These are phyloP conservation scores for Collybia nuda DNA, from an alignment of 768 basidiomycete genomes.

Conservation along the genomic window DNA sequence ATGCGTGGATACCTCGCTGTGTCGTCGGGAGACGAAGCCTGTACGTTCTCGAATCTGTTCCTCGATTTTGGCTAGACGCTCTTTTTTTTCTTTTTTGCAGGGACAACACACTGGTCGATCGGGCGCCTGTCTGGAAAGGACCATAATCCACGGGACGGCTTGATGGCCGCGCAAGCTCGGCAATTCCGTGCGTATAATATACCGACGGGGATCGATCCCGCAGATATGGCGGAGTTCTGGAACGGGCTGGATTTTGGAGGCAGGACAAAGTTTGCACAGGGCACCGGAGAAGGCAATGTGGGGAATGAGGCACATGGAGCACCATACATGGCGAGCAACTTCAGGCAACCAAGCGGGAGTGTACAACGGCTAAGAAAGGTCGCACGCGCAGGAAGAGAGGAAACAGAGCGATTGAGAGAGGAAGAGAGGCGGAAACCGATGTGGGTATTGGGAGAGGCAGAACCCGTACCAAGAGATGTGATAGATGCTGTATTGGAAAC, in stretches of 20 bases:
- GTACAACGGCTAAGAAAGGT: conserved; percentile 45
- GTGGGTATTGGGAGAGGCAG: conserved; percentile 34
- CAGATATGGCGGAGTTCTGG: conserved; percentile 48
- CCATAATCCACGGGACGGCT: conserved; percentile 32
- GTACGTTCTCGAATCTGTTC: background rate
- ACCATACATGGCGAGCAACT: conserved; percentile 25
- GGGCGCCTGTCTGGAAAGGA: conserved; percentile 31
- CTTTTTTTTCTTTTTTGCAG: conserved; percentile 29
- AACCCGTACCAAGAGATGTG: conserved; percentile 4
- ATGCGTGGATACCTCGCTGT: conserved; percentile 37
- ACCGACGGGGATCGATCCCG: conserved; percentile 45
- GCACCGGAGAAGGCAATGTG: conserved; percentile 18
- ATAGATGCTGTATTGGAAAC: background rate
- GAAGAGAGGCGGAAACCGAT: conserved; percentile 44
- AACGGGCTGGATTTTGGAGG: conserved; percentile 41
- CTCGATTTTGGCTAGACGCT: background rate
- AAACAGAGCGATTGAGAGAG: conserved; percentile 33
- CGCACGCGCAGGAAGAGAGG: conserved; percentile 43
- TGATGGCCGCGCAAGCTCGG: conserved; percentile 34
- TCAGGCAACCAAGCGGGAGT: conserved; percentile 29
- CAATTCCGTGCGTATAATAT: conserved; percentile 46
- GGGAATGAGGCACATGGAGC: conserved; percentile 10
- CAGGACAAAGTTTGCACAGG: conserved; percentile 2
- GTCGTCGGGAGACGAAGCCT: background rate
- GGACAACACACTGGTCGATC: conserved; percentile 63